These are phyloP conservation scores for Boletellus emodensis DNA, from an alignment of 768 basidiomycete genomes.

Conservation along the genomic window DNA sequence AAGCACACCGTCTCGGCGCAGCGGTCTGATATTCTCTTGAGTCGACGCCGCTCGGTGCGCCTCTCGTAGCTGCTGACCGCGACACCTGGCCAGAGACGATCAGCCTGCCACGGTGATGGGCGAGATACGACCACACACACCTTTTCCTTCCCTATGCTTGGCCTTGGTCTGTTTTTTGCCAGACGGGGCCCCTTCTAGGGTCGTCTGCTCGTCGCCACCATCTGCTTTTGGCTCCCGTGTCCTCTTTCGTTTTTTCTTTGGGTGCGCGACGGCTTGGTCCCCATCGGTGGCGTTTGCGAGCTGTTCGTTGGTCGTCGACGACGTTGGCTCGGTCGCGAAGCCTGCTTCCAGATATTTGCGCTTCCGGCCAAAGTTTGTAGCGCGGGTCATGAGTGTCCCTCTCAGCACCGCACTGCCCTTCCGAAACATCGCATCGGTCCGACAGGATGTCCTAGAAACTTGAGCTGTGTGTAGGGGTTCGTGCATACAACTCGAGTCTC, in stretches of 20 bases:
- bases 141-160: conserved; percentile 24
- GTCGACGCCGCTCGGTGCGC: conserved; percentile 56
- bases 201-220: conserved; percentile 3
- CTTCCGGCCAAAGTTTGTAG: conserved; percentile 73
- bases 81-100: conserved; percentile 24
- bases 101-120: conserved; percentile 3
- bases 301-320: neutral
- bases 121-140: conserved; percentile 7
- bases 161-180: conserved; percentile 21
- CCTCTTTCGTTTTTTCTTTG: conserved; percentile 60
- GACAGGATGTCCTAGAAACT: no score
- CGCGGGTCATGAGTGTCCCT: conserved; percentile 56
- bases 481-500: no score
- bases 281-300: neutral
- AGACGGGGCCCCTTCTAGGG: conserved; percentile 11
- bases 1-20: conserved; percentile 68
- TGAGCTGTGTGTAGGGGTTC: no score
- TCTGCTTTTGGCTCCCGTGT: conserved; percentile 39
- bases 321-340: conserved; percentile 28
- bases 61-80: conserved; percentile 20
- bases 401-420: no score
- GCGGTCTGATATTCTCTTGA: conserved; percentile 59
- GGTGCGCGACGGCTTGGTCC: conserved; percentile 22
- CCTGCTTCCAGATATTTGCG: conserved; percentile 67
- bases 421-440: no score